These are phyloP conservation scores for Cyanophora paradoxa DNA, from an alignment of 78 protist species.

Conservation along the genomic window DNA sequence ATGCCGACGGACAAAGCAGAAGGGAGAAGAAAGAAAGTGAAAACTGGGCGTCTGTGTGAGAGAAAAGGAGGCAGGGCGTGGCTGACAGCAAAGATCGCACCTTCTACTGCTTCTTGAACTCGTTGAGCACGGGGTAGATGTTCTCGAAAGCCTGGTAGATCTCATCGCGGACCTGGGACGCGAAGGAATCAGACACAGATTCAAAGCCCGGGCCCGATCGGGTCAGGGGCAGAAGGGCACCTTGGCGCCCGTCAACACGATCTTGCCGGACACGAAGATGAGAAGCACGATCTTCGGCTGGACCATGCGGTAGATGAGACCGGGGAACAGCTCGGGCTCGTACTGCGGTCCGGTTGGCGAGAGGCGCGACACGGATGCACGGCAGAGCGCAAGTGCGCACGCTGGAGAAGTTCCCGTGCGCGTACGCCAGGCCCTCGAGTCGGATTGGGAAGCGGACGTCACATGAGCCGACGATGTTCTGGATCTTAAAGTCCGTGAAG, in stretches of 20 bases:
- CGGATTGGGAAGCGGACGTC: slow-evolving; percentile 88
- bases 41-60: too few relatives aligned
- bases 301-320: slow-evolving; percentile 81
- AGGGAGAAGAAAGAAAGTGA: too few relatives aligned
- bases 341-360: slow-evolving; percentile 33
- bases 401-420: slow-evolving; percentile 43
- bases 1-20: too few relatives aligned
- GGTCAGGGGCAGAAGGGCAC: neutral
- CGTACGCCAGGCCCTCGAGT: slow-evolving; percentile 64
- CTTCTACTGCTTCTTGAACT: slow-evolving; percentile 54
- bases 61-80: too few relatives aligned
- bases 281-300: slow-evolving; percentile 83
- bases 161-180: neutral
- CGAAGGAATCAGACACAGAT: too few relatives aligned
- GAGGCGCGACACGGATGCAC: neutral
- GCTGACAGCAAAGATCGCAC: too few relatives aligned
- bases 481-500: slow-evolving; percentile 63
- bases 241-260: slow-evolving; percentile 95
- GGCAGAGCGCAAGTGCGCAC: slow-evolving; percentile 15
- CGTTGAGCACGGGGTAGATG: slow-evolving; percentile 68
- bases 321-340: slow-evolving; percentile 97
- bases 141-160: slow-evolving; percentile 55
- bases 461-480: slow-evolving; percentile 88
- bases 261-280: slow-evolving; percentile 93
- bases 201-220: too few relatives aligned